These are phyloP conservation scores for Pneumocystis carinii DNA, from an alignment of 1,139 yeast genomes.

Conservation along the genomic window DNA sequence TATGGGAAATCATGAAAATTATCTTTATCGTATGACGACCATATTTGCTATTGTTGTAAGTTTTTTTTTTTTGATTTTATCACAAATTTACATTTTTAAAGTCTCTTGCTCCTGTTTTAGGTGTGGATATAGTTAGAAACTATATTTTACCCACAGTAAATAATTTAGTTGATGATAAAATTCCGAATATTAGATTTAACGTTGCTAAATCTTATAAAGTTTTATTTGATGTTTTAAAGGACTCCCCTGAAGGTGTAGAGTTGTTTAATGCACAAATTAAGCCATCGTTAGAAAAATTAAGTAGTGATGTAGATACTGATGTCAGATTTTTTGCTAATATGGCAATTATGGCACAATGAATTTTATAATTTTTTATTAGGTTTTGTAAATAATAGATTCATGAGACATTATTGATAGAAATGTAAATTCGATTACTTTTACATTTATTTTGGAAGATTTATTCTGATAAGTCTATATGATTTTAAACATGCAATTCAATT, in stretches of 20 bases:
- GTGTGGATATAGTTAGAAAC: conserved; percentile 38
- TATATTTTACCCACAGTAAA: conserved; percentile 69
- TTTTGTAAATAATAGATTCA: not conserved
- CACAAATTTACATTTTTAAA: conserved; percentile 20
- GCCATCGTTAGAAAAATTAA: conserved; percentile 50
- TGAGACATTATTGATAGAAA: not conserved
- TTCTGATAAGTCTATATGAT: no score
- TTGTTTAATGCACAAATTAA: conserved; percentile 30
- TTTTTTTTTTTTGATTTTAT: not conserved
- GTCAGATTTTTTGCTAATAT: conserved; percentile 73
- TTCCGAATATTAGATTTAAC: conserved; percentile 89
- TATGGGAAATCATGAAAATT: conserved; percentile 41
- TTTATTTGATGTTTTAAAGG: conserved; percentile 26
- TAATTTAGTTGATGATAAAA: conserved; percentile 58
- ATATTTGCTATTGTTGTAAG: conserved; percentile 51
- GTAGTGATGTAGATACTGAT: conserved; percentile 68
- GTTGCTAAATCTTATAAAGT: conserved; percentile 72
- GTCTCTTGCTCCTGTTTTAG: conserved; percentile 46
- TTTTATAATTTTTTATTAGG: not conserved
- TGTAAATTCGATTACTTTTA: not conserved
- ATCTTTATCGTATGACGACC: conserved; percentile 82
- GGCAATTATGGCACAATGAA: conserved; percentile 23
- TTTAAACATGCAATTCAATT: not conserved
- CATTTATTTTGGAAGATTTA: not conserved
- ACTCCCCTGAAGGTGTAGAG: conserved; percentile 15